Conservation (phyloP, 2,329 filamentous ascomycete genomes). For the Cryphonectria japonica region DNA sequence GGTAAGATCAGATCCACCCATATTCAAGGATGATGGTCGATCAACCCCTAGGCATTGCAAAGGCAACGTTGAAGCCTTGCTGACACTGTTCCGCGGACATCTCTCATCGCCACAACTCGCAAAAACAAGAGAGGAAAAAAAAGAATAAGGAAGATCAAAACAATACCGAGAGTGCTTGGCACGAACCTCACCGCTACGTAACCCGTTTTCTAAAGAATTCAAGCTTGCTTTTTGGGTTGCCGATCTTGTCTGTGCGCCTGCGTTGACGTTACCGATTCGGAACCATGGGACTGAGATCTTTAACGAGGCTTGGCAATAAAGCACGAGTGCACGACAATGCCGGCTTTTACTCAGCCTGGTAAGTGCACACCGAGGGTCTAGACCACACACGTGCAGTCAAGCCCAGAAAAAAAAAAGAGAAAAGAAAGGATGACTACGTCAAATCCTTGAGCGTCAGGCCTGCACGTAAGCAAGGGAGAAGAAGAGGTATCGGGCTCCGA, state of each 20-base stretch:
- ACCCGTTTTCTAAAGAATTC: neutral
- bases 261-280: neutral
- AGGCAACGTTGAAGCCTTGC: neutral
- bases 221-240: conserved; percentile 3
- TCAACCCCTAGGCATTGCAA: neutral
- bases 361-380: neutral
- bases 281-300: neutral
- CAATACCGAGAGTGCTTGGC: neutral
- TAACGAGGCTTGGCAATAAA: neutral
- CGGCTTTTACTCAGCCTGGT: neutral
- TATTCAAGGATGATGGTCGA: neutral
- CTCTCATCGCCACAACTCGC: neutral
- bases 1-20: neutral
- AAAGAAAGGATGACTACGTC: neutral
- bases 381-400: neutral
- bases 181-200: neutral
- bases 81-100: neutral
- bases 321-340: neutral
- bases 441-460: neutral
- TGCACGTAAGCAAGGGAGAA: neutral
- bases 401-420: neutral
- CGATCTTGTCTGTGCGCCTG: neutral
- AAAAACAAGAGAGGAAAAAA: neutral
- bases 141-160: neutral
- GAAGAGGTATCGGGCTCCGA: neutral